Conservation (phyloP, 2,329 filamentous ascomycete genomes). For the Fonsecaea erecta region DNA sequence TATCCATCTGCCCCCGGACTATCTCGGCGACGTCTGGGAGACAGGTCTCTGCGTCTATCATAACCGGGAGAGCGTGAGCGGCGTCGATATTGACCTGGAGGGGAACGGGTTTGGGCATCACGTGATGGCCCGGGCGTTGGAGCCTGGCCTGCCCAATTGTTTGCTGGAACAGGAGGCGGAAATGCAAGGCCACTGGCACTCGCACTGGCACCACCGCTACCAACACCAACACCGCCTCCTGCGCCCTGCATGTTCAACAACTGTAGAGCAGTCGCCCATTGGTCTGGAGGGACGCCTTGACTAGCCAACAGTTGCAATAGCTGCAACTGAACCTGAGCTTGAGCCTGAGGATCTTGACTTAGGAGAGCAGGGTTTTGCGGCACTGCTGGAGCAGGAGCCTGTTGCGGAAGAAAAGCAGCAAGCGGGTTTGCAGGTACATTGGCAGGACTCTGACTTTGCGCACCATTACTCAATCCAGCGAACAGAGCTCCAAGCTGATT, state of each 20-base stretch:
- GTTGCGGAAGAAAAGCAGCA: slow-evolving; percentile 50
- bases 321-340: slow-evolving; percentile 74
- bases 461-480: slow-evolving; percentile 49
- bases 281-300: slow-evolving; percentile 76
- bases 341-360: slow-evolving; percentile 65
- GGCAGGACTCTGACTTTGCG: slow-evolving; percentile 45
- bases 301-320: slow-evolving; percentile 75
- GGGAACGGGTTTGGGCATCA: slow-evolving; percentile 66
- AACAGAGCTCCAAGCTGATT: slow-evolving; percentile 60
- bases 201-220: slow-evolving; percentile 41
- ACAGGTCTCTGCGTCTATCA: slow-evolving; percentile 69
- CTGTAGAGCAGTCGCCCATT: slow-evolving; percentile 67
- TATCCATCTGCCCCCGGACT: slow-evolving; percentile 72
- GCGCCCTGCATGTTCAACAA: slow-evolving; percentile 52
- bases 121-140: slow-evolving; percentile 50
- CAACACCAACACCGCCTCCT: slow-evolving; percentile 40
- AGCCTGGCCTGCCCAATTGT: slow-evolving; percentile 44
- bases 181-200: slow-evolving; percentile 41
- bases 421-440: slow-evolving; percentile 45
- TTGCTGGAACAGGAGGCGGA: slow-evolving; percentile 35
- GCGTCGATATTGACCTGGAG: slow-evolving; percentile 65
- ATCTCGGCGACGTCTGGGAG: slow-evolving; percentile 65
- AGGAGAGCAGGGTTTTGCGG: slow-evolving; percentile 37
- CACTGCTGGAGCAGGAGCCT: slow-evolving; percentile 40
- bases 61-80: slow-evolving; percentile 80